Conservation (phyloP, 2,329 filamentous ascomycete species). For the Leptoxyphium fumago region DNA sequence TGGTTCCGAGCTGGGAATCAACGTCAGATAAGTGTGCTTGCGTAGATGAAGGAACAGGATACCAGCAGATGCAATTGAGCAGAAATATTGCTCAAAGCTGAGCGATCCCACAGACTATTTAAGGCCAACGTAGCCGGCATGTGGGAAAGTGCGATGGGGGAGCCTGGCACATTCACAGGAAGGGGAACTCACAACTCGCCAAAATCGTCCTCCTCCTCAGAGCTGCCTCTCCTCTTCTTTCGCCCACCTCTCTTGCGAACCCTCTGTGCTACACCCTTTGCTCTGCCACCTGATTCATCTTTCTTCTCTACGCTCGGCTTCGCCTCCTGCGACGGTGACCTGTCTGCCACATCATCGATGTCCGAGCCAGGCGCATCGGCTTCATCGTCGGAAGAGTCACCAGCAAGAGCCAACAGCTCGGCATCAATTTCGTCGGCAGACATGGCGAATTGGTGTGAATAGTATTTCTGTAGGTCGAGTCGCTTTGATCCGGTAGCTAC, state of each 20-base stretch:
- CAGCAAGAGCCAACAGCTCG: slow-evolving; percentile 83
- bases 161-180: background rate
- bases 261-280: slow-evolving; percentile 32
- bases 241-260: slow-evolving; percentile 23
- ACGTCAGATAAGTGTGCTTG: background rate
- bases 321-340: slow-evolving; percentile 31
- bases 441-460: slow-evolving; percentile 36
- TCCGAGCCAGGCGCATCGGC: slow-evolving; percentile 11
- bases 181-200: slow-evolving; percentile 57
- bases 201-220: slow-evolving; percentile 48
- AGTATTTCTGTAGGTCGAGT: too few species aligned
- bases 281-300: slow-evolving; percentile 20
- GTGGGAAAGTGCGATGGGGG: slow-evolving; percentile 2
- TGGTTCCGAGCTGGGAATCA: slow-evolving; percentile 9
- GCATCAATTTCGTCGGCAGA: slow-evolving; percentile 66
- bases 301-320: slow-evolving; percentile 23
- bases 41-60: too few species aligned
- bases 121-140: too few species aligned
- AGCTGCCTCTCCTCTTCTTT: slow-evolving; percentile 42
- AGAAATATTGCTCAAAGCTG: too few species aligned
- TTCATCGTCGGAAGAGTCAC: slow-evolving; percentile 49
- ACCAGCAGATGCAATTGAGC: too few species aligned
- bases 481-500: too few species aligned
- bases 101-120: too few species aligned
- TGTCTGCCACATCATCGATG: background rate